Evolutionary conservation across 2,329 filamentous ascomycete genomes (phyloP).

Genomic region (Penicillium olsonii): DNA sequence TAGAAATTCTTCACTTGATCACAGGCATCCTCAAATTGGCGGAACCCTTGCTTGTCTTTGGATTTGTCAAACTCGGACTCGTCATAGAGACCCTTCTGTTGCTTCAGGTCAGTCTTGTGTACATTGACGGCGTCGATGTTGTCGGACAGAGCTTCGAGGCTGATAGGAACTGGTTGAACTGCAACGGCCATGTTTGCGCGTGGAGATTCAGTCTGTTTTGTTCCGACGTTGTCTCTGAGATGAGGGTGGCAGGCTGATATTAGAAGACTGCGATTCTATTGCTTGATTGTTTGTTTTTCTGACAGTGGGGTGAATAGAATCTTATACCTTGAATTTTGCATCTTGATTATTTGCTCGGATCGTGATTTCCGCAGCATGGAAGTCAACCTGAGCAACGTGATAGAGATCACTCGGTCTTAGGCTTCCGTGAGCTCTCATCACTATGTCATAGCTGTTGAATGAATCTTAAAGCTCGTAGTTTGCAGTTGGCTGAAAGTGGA

Average conservation of each 20-base stretch:
- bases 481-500: too few relatives aligned
- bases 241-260: too few relatives aligned
- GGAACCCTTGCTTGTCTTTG: slow-evolving; percentile 79
- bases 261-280: too few relatives aligned
- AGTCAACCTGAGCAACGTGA: too few relatives aligned
- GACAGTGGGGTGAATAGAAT: too few relatives aligned
- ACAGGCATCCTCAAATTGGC: slow-evolving; percentile 80
- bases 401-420: not conserved
- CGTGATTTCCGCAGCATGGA: not conserved
- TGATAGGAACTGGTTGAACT: not conserved
- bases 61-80: slow-evolving; percentile 68
- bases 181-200: not conserved
- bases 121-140: slow-evolving; percentile 4
- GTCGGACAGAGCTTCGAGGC: not conserved
- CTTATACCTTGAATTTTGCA: not conserved
- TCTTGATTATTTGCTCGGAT: not conserved
- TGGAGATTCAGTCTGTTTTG: not conserved
- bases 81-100: slow-evolving; percentile 47
- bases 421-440: not conserved
- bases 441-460: too few relatives aligned
- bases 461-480: too few relatives aligned
- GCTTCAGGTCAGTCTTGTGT: not conserved
- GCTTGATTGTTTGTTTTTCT: too few relatives aligned
- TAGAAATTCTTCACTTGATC: slow-evolving; percentile 88
- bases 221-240: too few relatives aligned